A percentile compares a stretch with the other conserved stretches of the same genome.
phyloP scores from a whole-genome alignment of 345 rosid species.

The Eucalyptus brandiana region DNA sequence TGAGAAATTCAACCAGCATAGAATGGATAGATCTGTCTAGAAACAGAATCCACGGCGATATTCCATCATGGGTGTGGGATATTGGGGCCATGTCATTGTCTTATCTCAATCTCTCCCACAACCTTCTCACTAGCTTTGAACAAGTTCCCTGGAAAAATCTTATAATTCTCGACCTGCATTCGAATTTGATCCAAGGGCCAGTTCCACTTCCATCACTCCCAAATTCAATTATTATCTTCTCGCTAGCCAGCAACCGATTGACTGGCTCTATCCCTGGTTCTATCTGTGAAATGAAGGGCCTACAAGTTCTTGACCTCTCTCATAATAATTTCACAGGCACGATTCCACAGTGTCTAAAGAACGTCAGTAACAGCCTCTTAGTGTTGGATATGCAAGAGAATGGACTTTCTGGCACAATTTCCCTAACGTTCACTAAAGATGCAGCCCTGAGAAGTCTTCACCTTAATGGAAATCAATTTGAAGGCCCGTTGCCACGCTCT shows the following conservation, averaged over 20 bases:
- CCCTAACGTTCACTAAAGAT: neutral
- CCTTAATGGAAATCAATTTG: neutral
- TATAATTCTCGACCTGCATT: too few species aligned
- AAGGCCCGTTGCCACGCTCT: constrained; percentile 6
- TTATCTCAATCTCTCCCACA: too few species aligned
- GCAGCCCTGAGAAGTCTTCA: neutral
- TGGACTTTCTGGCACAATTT: neutral
- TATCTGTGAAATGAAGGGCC: neutral
- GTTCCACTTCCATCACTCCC: neutral
- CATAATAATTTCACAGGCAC: neutral
- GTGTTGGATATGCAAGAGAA: constrained; percentile 1
- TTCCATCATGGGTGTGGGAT: too few species aligned
- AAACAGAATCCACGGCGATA: too few species aligned
- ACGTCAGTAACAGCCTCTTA: neutral
- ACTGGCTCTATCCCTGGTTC: neutral
- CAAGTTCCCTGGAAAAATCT: too few species aligned
- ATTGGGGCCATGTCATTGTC: too few species aligned
- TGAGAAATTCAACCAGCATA: too few species aligned
- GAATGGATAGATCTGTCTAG: too few species aligned
- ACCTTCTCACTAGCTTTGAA: too few species aligned
- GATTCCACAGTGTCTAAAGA: constrained; percentile 4
- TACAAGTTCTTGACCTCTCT: neutral
- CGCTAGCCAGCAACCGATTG: neutral
- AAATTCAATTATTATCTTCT: neutral
- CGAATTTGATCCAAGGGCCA: too few species aligned